A percentile compares a stretch with the other conserved stretches of the same genome.
Conservation (phyloP, 768 basidiomycete genomes). For the Sarcomyxa edulis region DNA sequence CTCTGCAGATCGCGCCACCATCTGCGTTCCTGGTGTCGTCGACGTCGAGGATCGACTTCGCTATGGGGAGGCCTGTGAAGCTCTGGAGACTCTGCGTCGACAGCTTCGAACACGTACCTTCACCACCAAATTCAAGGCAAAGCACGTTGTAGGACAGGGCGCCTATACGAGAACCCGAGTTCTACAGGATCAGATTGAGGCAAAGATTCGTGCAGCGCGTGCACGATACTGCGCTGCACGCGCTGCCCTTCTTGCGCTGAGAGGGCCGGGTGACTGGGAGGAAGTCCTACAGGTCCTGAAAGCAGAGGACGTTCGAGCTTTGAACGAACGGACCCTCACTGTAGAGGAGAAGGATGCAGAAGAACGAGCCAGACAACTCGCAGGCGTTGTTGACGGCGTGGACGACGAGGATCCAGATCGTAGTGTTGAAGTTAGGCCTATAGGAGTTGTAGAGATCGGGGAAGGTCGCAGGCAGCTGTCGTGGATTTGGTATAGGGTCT, state of each 20-base stretch:
- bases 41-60: conserved; percentile 16
- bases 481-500: too few species aligned
- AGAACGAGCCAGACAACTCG: conserved; percentile 3
- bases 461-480: too few species aligned
- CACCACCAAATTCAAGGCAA: conserved; percentile 13
- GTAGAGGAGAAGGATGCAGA: conserved; percentile 14
- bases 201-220: conserved; percentile 1
- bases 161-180: conserved; percentile 11
- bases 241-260: conserved; percentile 1
- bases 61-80: conserved; percentile 12
- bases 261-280: conserved; percentile 12
- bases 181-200: conserved; percentile 11
- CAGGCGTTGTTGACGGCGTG: too few species aligned
- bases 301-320: conserved; percentile 8
- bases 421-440: too few species aligned
- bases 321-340: conserved; percentile 11
- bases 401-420: too few species aligned
- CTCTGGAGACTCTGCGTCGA: conserved; percentile 11
- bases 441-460: too few species aligned
- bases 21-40: conserved; percentile 10
- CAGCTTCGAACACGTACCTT: conserved; percentile 13
- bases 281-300: conserved; percentile 3
- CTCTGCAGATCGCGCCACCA: neutral
- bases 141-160: conserved; percentile 9
- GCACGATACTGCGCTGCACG: conserved; percentile 5